Conservation (phyloP, 1,139 yeast species). For the Taphrina betulina region DNA sequence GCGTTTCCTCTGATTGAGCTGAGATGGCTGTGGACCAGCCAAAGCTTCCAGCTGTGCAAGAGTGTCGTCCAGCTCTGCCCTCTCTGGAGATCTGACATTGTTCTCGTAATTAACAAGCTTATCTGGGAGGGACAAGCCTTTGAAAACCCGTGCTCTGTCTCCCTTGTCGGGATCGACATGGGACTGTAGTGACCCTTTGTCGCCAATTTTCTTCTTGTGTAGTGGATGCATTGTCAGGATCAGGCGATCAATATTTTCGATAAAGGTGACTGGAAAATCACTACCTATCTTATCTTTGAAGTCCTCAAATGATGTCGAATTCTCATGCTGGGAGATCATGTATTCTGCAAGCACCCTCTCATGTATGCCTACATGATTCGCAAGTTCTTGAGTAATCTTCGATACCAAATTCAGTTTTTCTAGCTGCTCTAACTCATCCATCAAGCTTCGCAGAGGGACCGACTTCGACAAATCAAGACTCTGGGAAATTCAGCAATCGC, state of each 20-base stretch:
- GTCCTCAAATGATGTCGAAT: constrained; percentile 49
- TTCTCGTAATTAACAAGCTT: constrained; percentile 26
- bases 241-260: constrained; percentile 47
- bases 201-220: constrained; percentile 37
- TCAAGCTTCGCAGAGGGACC: constrained; percentile 1
- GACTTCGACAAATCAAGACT: too few relatives aligned
- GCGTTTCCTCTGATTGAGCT: constrained; percentile 2
- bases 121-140: constrained; percentile 34
- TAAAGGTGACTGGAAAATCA: constrained; percentile 54
- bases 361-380: constrained; percentile 43
- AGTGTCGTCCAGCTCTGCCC: constrained; percentile 3
- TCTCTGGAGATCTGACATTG: neutral
- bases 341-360: constrained; percentile 60
- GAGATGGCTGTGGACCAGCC: too few relatives aligned
- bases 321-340: constrained; percentile 52
- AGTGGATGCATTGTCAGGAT: constrained; percentile 44
- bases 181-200: constrained; percentile 1
- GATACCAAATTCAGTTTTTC: constrained; percentile 45
- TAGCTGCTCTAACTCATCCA: constrained; percentile 39
- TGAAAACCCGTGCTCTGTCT: constrained; percentile 32
- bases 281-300: constrained; percentile 61
- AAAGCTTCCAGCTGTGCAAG: constrained; percentile 31
- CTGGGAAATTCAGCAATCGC: too few relatives aligned
- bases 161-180: neutral
- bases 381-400: constrained; percentile 44